phyloP scores from a whole-genome alignment of 495 filamentous ascomycete species.

The Amniculicola lignicola region DNA sequence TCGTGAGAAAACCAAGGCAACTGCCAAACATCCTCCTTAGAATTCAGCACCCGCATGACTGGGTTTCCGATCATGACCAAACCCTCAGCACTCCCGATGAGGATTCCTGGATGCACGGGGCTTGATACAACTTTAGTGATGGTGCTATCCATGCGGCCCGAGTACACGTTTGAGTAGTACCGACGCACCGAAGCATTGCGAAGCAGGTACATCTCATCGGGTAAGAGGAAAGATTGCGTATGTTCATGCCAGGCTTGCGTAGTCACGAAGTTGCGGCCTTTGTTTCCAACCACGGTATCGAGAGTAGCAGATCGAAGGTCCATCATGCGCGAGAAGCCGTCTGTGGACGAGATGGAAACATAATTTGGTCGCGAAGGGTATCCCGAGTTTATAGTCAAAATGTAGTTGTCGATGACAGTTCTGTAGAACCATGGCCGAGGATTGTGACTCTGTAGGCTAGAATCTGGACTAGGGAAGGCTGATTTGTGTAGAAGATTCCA shows the following conservation, averaged over 20 bases:
- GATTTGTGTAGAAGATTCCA: constrained; percentile 47
- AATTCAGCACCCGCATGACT: constrained; percentile 51
- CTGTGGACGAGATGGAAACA: constrained; percentile 54
- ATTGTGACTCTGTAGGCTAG: not conserved
- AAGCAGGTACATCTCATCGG: constrained; percentile 58
- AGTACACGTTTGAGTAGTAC: constrained; percentile 52
- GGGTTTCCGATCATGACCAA: constrained; percentile 56
- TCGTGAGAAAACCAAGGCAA: constrained; percentile 64
- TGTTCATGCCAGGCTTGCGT: constrained; percentile 57
- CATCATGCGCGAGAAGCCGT: constrained; percentile 58
- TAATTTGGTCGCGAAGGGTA: constrained; percentile 60
- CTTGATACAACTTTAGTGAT: constrained; percentile 47
- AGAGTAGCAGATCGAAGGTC: constrained; percentile 51
- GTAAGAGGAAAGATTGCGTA: constrained; percentile 52
- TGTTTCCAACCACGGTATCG: constrained; percentile 50
- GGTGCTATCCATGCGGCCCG: constrained; percentile 40
- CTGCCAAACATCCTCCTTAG: constrained; percentile 55
- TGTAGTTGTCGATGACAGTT: constrained; percentile 58
- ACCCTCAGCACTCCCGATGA: constrained; percentile 58
- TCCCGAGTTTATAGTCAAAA: constrained; percentile 54
- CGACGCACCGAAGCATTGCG: constrained; percentile 53
- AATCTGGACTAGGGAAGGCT: constrained; percentile 16
- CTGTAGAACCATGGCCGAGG: constrained; percentile 54
- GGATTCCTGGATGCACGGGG: constrained; percentile 52
- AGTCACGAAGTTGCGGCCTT: constrained; percentile 50